Conservation (phyloP, 2,329 filamentous ascomycete genomes). For the Penicillium griseofulvum region DNA sequence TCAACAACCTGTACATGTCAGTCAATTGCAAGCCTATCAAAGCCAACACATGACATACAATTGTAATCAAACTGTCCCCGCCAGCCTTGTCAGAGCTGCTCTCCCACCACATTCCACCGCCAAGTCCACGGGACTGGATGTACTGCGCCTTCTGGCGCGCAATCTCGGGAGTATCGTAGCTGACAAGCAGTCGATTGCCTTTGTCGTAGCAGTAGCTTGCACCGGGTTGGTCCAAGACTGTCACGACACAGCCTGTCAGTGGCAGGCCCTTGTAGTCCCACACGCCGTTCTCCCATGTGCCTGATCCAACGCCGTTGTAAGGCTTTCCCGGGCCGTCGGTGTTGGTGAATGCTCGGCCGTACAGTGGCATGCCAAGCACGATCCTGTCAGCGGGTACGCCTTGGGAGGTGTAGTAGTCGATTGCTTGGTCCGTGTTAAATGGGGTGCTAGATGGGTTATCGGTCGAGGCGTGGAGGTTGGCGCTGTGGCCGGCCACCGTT, state of each 20-base stretch:
- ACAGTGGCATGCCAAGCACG: conserved; percentile 89
- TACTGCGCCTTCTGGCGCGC: conserved; percentile 69
- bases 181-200: conserved; percentile 61
- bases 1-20: conserved; percentile 30
- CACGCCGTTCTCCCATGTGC: conserved; percentile 80
- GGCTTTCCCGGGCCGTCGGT: conserved; percentile 70
- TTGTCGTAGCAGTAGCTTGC: conserved; percentile 74
- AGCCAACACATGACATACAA: conserved; percentile 30
- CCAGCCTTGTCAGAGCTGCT: conserved; percentile 71
- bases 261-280: conserved; percentile 89
- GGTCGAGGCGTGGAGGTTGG: conserved; percentile 67
- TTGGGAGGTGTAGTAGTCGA: conserved; percentile 65
- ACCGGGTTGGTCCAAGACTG: conserved; percentile 58
- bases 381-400: conserved; percentile 69
- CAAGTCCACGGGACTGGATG: conserved; percentile 65
- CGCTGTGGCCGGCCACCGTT: conserved; percentile 67
- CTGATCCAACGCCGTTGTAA: conserved; percentile 67
- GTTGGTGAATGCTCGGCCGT: conserved; percentile 77
- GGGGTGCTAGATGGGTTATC: conserved; percentile 65
- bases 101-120: conserved; percentile 98
- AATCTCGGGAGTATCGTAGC: conserved; percentile 70
- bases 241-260: conserved; percentile 60
- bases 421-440: conserved; percentile 69
- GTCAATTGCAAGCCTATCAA: neutral
- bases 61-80: conserved; percentile 64